Conservation (phyloP, 306 rosid species). For the Alnus rubra region DNA sequence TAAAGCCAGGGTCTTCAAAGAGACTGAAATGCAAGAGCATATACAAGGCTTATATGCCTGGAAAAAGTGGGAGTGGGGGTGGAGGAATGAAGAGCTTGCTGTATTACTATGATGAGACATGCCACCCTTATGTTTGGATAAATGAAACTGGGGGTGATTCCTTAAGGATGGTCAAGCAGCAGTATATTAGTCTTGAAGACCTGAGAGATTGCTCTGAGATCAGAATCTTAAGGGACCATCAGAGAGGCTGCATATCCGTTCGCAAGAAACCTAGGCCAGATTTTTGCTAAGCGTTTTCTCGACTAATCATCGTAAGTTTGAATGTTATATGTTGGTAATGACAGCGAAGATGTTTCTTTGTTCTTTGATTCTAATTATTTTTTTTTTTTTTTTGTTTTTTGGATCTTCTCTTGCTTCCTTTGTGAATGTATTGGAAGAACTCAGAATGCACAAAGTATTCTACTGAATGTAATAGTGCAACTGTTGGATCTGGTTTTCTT, state of each 20-base stretch:
- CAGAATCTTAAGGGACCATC: constrained; percentile 90
- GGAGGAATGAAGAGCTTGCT: constrained; percentile 67
- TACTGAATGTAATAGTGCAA: constrained; percentile 5
- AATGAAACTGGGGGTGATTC: constrained; percentile 73
- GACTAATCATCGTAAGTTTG: background rate
- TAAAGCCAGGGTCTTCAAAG: constrained; percentile 88
- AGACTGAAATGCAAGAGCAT: constrained; percentile 82
- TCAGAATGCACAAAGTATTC: constrained; percentile 1
- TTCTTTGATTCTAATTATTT: background rate
- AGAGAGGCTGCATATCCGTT: constrained; percentile 72
- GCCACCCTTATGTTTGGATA: constrained; percentile 93
- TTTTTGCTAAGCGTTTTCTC: constrained; percentile 52
- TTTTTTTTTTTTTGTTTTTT: background rate
- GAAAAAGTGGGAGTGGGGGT: constrained; percentile 31
- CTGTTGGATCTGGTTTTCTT: constrained; percentile 16
- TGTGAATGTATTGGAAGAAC: background rate
- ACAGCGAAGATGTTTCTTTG: constrained; percentile 7
- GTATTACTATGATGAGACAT: constrained; percentile 80
- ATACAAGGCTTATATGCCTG: constrained; percentile 80
- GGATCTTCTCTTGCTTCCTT: background rate
- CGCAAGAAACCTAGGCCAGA: constrained; percentile 78
- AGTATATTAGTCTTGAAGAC: constrained; percentile 86
- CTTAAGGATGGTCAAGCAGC: constrained; percentile 87
- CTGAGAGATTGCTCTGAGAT: constrained; percentile 78
- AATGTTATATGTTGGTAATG: constrained; percentile 23